Evolutionary conservation across 306 rosid species (phyloP).

Genomic region (Cicer pinnatifidum): DNA sequence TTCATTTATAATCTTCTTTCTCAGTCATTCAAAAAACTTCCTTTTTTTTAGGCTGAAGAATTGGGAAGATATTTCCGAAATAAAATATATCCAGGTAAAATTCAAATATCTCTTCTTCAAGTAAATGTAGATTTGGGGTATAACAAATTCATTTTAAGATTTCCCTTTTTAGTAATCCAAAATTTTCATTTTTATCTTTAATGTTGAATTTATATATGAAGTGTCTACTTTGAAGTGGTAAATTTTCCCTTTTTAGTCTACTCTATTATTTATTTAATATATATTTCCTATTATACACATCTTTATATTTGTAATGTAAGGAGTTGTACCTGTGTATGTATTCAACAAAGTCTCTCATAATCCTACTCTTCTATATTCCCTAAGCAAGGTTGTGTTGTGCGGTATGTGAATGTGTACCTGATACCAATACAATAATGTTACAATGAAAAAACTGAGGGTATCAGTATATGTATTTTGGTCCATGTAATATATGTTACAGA

Average conservation of each 20-base stretch:
- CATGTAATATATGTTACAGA: conserved; percentile 8
- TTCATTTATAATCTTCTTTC: conserved; percentile 34
- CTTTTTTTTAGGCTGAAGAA: conserved; percentile 86
- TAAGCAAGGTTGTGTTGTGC: neutral
- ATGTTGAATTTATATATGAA: neutral
- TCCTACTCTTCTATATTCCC: neutral
- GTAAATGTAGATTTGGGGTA: conserved; percentile 12
- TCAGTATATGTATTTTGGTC: conserved; percentile 1
- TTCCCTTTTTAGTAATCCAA: neutral
- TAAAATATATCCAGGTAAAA: conserved; percentile 94
- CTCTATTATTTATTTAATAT: neutral
- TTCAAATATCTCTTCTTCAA: conserved; percentile 32
- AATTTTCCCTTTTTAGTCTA: neutral
- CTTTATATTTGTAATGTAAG: conserved; percentile 17
- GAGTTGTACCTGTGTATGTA: neutral
- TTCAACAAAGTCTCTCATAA: conserved; percentile 13
- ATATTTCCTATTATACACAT: conserved; percentile 13
- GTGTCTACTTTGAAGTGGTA: neutral
- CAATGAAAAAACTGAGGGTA: neutral
- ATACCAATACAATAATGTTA: neutral
- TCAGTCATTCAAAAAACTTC: conserved; percentile 22
- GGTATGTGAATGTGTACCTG: neutral
- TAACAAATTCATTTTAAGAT: neutral
- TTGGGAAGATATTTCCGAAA: conserved; percentile 95
- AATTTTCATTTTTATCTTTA: neutral